phyloP scores from a whole-genome alignment of 2,329 filamentous ascomycete genomes.

The Chrysosporium queenslandicum region DNA sequence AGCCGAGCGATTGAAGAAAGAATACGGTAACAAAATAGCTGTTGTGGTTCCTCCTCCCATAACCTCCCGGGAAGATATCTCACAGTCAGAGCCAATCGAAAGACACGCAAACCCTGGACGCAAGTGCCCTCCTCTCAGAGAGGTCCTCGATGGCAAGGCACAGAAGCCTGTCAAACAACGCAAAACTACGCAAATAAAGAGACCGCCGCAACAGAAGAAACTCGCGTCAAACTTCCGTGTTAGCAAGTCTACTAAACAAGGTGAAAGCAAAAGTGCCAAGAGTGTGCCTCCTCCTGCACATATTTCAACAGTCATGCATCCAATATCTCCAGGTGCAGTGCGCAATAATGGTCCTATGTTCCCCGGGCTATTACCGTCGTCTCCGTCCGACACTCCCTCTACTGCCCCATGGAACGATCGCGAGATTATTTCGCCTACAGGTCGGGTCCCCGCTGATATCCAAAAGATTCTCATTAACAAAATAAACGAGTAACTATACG shows the following conservation, averaged over 20 bases:
- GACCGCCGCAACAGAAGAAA: constrained; percentile 1
- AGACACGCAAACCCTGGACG: constrained; percentile 19
- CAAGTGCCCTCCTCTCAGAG: constrained; percentile 16
- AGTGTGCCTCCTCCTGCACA: constrained; percentile 21
- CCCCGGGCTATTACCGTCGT: constrained; percentile 13
- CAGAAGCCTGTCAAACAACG: constrained; percentile 14
- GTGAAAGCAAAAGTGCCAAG: constrained; percentile 22
- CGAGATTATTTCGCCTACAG: constrained; percentile 17
- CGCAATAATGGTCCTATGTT: constrained; percentile 32
- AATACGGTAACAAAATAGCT: constrained; percentile 31
- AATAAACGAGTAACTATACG: background rate
- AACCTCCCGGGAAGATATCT: constrained; percentile 23
- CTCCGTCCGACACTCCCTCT: background rate
- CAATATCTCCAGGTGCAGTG: constrained; percentile 27
- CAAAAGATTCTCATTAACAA: constrained; percentile 1
- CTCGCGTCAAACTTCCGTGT: constrained; percentile 13
- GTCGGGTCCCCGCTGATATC: constrained; percentile 17
- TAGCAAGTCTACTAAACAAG: constrained; percentile 8
- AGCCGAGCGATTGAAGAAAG: constrained; percentile 34
- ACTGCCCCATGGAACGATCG: constrained; percentile 12
- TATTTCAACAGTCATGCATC: constrained; percentile 27
- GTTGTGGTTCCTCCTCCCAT: constrained; percentile 30
- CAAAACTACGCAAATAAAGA: constrained; percentile 11
- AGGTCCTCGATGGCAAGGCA: constrained; percentile 19
- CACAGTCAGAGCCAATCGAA: background rate